These are phyloP conservation scores for Gossypium turneri DNA, from an alignment of 345 rosid species.

Conservation along the genomic window DNA sequence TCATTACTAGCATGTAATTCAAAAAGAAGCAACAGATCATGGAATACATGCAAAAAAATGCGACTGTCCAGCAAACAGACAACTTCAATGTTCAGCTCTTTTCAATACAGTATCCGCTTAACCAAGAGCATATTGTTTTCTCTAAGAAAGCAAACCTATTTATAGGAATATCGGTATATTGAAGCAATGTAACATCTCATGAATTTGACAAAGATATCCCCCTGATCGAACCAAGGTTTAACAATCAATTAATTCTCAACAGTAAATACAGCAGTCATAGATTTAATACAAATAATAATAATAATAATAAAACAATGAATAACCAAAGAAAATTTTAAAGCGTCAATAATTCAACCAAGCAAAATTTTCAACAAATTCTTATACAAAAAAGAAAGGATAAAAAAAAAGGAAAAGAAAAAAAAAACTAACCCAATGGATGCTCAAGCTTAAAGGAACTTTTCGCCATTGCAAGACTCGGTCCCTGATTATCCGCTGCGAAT, in stretches of 20 bases:
- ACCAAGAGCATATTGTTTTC: neutral
- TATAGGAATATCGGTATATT: neutral
- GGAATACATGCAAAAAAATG: neutral
- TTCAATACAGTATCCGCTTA: neutral
- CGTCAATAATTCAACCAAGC: neutral
- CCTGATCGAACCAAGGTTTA: neutral
- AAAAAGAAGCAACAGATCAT: neutral
- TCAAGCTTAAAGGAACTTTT: conserved; percentile 63
- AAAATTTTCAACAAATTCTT: neutral
- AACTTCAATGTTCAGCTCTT: neutral
- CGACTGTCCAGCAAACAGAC: neutral
- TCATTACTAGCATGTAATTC: neutral
- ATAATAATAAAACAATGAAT: neutral
- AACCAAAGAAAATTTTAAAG: neutral
- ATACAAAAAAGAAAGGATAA: neutral
- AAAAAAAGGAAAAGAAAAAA: neutral
- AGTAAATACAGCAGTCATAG: neutral
- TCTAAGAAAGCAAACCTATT: neutral
- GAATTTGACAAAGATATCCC: neutral
- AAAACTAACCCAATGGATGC: conserved; percentile 57
- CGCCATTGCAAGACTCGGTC: conserved; percentile 40
- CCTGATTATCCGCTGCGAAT: conserved; percentile 37
- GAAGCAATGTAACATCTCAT: neutral
- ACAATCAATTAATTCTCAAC: neutral
- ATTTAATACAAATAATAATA: neutral